These are phyloP conservation scores for Lachnellula hyalina DNA, from an alignment of 2,329 filamentous ascomycete genomes.

Conservation along the genomic window DNA sequence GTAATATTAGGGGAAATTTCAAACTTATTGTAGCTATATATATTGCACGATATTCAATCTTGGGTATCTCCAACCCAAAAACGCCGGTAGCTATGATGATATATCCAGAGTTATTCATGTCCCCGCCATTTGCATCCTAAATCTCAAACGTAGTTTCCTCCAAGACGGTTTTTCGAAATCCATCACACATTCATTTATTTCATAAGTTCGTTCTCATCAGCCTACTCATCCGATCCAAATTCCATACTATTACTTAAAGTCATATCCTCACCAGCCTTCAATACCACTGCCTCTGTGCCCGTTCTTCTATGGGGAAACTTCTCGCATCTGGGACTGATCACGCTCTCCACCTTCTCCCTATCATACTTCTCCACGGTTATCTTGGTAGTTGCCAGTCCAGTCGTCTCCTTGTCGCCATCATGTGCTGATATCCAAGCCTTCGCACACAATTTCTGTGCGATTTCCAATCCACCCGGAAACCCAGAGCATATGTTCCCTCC, in stretches of 20 bases:
- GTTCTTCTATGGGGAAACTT: constrained; percentile 17
- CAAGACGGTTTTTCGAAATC: no score
- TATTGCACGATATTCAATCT: no score
- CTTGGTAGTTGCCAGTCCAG: constrained; percentile 46
- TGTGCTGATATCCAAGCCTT: constrained; percentile 57
- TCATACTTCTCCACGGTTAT: constrained; percentile 43
- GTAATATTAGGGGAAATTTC: no score
- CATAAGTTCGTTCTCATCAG: no score
- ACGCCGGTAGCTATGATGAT: no score
- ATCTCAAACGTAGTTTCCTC: no score
- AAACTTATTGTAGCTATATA: no score
- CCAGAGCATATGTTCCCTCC: constrained; percentile 55
- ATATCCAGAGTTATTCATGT: no score
- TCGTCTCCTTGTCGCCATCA: constrained; percentile 53
- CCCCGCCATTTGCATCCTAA: no score
- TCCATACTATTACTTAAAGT: constrained; percentile 28
- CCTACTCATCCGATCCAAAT: constrained; percentile 1
- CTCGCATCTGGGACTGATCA: constrained; percentile 26
- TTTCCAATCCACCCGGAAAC: constrained; percentile 50
- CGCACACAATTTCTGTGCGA: constrained; percentile 48
- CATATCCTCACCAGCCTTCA: constrained; percentile 41
- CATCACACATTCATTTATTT: no score
- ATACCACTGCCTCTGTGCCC: constrained; percentile 38
- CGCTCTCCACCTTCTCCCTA: constrained; percentile 40
- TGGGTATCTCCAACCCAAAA: no score